Conservation (phyloP, 169 alveolate genomes). For the Plasmodium gallinaceum region DNA sequence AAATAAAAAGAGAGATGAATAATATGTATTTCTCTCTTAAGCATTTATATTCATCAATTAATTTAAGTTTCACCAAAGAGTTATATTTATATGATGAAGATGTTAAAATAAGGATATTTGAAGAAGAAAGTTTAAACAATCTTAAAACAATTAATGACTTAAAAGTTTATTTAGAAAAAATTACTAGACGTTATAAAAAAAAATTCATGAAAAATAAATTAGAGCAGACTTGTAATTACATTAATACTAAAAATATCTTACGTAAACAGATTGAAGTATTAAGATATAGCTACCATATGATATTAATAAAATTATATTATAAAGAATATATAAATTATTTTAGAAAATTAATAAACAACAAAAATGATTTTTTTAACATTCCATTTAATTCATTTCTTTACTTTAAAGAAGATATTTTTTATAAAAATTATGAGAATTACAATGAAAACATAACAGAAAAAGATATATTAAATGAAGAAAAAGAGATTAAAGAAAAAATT, state of each 20-base stretch:
- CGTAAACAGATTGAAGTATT: conserved; percentile 41
- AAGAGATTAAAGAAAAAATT: background rate
- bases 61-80: conserved; percentile 19
- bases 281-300: background rate
- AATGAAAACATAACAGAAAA: background rate
- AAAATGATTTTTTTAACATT: background rate
- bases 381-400: conserved; percentile 19
- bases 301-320: conserved; percentile 20
- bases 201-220: conserved; percentile 10
- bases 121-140: conserved; percentile 1
- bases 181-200: conserved; percentile 16
- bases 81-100: conserved; percentile 13
- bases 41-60: conserved; percentile 19
- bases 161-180: conserved; percentile 6
- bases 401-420: conserved; percentile 13
- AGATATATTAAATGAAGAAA: background rate
- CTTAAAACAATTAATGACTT: conserved; percentile 20
- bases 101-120: background rate
- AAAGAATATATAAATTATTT: conserved; percentile 13
- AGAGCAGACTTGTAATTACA: conserved; percentile 1
- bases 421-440: conserved; percentile 4
- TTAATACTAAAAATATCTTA: conserved; percentile 15
- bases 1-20: background rate
- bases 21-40: background rate
- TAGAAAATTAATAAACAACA: background rate